Conservation (phyloP, 805 yeast species). For the Torulaspora indica region DNA sequence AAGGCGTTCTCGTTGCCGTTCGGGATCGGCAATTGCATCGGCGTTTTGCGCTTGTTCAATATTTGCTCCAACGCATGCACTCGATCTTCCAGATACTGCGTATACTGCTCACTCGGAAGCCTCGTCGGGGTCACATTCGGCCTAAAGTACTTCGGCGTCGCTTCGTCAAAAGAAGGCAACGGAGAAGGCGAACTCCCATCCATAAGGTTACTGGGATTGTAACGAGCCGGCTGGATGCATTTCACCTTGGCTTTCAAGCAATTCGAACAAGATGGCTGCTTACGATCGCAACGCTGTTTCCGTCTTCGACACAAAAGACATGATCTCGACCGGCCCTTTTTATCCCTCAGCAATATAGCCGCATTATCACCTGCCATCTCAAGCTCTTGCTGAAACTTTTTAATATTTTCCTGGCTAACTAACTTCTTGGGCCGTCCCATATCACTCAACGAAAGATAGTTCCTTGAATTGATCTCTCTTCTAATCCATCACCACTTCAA, state of each 20-base stretch:
- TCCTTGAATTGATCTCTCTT: neutral
- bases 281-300: slow-evolving; percentile 62
- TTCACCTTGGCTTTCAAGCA: slow-evolving; percentile 59
- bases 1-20: neutral
- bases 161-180: slow-evolving; percentile 5
- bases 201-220: slow-evolving; percentile 30
- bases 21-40: neutral
- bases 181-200: neutral
- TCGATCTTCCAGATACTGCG: slow-evolving; percentile 51
- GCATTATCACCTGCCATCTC: slow-evolving; percentile 34
- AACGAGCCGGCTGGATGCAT: slow-evolving; percentile 62
- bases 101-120: slow-evolving; percentile 50
- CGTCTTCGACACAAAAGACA: slow-evolving; percentile 54
- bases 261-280: slow-evolving; percentile 59
- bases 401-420: slow-evolving; percentile 35
- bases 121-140: neutral
- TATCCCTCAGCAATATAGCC: slow-evolving; percentile 37
- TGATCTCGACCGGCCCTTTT: slow-evolving; percentile 53
- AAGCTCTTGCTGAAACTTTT: slow-evolving; percentile 33
- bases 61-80: slow-evolving; percentile 48
- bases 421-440: slow-evolving; percentile 39
- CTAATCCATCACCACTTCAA: slow-evolving; percentile 4
- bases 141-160: slow-evolving; percentile 2
- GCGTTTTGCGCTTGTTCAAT: slow-evolving; percentile 18
- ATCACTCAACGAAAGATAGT: neutral